Conservation (phyloP, 257 asterid genomes). For the Henckelia pumila region DNA sequence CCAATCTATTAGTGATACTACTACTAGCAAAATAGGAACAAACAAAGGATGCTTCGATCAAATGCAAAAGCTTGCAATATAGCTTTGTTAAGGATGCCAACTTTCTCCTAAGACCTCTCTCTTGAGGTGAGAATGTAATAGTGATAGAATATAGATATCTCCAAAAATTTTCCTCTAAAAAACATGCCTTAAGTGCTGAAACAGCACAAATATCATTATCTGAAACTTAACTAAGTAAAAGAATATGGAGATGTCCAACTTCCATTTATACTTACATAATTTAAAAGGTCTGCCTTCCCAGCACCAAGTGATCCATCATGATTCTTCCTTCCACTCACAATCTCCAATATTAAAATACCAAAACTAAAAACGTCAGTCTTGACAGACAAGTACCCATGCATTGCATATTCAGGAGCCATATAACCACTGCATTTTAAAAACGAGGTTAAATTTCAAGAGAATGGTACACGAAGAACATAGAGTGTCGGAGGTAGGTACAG, state of each 20-base stretch:
- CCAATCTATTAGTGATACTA: too few species aligned
- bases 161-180: too few species aligned
- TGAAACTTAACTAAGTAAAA: slow-evolving; percentile 7
- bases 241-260: neutral
- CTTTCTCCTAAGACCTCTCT: neutral
- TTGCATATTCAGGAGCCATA: too few species aligned
- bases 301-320: slow-evolving; percentile 43
- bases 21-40: too few species aligned
- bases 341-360: slow-evolving; percentile 76
- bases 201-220: neutral
- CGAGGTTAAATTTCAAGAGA: slow-evolving; percentile 10
- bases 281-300: slow-evolving; percentile 65
- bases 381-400: slow-evolving; percentile 74
- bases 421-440: slow-evolving; percentile 61
- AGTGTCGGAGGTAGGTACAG: too few species aligned
- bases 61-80: too few species aligned
- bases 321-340: slow-evolving; percentile 80
- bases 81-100: too few species aligned
- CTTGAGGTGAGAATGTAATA: neutral
- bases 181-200: neutral
- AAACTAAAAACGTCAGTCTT: slow-evolving; percentile 87
- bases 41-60: too few species aligned
- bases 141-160: too few species aligned
- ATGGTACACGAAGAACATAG: neutral
- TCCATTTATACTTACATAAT: slow-evolving; percentile 52